Conservation (phyloP, 192 early-diverging fungal species). For the Coemansia sp. region DNA sequence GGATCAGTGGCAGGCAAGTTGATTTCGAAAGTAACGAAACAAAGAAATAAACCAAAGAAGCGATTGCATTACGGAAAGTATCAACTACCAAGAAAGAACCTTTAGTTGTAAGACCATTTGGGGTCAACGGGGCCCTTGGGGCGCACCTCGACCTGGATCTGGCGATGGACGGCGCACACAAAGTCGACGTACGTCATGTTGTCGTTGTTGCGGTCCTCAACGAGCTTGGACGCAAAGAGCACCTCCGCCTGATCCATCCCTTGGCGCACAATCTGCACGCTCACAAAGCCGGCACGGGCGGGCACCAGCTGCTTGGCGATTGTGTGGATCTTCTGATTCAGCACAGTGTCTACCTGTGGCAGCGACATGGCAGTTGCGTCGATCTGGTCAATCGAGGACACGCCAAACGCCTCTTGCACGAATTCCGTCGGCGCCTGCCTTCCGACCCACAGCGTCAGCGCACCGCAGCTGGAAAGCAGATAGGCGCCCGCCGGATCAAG, state of each 20-base stretch:
- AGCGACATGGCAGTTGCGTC: slow-evolving; percentile 57
- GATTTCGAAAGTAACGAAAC: no score
- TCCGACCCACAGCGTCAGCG: slow-evolving; percentile 88
- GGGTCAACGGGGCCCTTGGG: slow-evolving; percentile 42
- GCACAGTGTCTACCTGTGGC: slow-evolving; percentile 67
- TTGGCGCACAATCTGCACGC: slow-evolving; percentile 80
- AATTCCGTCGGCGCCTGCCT: slow-evolving; percentile 63
- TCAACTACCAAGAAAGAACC: no score
- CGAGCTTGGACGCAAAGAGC: slow-evolving; percentile 74
- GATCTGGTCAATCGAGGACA: slow-evolving; percentile 69
- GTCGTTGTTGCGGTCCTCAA: slow-evolving; percentile 90
- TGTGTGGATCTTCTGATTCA: slow-evolving; percentile 66
- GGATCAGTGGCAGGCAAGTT: no score
- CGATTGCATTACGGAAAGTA: no score
- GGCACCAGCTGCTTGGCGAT: slow-evolving; percentile 68
- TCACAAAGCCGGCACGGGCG: slow-evolving; percentile 66
- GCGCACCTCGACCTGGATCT: slow-evolving; percentile 77
- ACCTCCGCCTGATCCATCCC: slow-evolving; percentile 80
- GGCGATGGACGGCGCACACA: slow-evolving; percentile 83
- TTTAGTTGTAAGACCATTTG: slow-evolving; percentile 50
- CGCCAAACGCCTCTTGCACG: slow-evolving; percentile 82
- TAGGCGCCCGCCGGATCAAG: slow-evolving; percentile 80
- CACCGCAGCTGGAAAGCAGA: slow-evolving; percentile 81
- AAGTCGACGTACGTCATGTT: slow-evolving; percentile 94
- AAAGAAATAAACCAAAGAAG: no score